These are phyloP conservation scores for Cyberlindnera americana DNA, from an alignment of 805 yeast species.

Conservation along the genomic window DNA sequence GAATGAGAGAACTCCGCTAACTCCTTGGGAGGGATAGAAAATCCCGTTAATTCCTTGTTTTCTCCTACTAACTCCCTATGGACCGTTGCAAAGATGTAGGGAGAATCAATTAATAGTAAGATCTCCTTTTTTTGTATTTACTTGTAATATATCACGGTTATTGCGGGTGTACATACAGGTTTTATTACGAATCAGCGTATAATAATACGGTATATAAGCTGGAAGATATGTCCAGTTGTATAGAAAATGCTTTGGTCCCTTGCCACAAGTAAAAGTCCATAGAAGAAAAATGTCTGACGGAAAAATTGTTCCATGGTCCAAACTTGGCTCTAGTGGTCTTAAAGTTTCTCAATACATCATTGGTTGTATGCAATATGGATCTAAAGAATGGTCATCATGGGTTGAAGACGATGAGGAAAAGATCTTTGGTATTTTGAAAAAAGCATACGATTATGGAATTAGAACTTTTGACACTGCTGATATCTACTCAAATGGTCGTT, in stretches of 20 bases:
- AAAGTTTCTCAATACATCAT: slow-evolving; percentile 45
- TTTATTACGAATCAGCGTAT: too few species aligned
- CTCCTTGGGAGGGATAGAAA: too few species aligned
- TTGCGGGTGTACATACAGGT: too few species aligned
- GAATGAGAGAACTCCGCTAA: too few species aligned
- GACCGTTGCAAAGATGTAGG: too few species aligned
- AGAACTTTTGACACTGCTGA: slow-evolving; percentile 51
- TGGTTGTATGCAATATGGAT: slow-evolving; percentile 48
- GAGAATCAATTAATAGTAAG: too few species aligned
- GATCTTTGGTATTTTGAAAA: slow-evolving; percentile 40
- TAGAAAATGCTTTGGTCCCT: too few species aligned
- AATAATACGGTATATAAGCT: not conserved
- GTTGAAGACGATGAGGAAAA: slow-evolving; percentile 43
- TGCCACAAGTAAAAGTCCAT: too few species aligned
- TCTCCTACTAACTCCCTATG: too few species aligned
- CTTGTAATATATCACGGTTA: too few species aligned
- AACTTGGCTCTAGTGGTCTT: slow-evolving; percentile 43
- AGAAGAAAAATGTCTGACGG: slow-evolving; percentile 5
- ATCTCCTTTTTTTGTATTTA: too few species aligned
- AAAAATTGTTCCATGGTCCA: slow-evolving; percentile 16
- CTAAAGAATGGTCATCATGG: slow-evolving; percentile 38
- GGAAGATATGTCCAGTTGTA: not conserved
- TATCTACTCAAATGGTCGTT: slow-evolving; percentile 42
- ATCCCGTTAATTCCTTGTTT: too few species aligned
- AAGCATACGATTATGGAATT: slow-evolving; percentile 42